Evolutionary conservation across 192 early-diverging fungal genomes (phyloP).

Genomic region (Podila epicladia): DNA sequence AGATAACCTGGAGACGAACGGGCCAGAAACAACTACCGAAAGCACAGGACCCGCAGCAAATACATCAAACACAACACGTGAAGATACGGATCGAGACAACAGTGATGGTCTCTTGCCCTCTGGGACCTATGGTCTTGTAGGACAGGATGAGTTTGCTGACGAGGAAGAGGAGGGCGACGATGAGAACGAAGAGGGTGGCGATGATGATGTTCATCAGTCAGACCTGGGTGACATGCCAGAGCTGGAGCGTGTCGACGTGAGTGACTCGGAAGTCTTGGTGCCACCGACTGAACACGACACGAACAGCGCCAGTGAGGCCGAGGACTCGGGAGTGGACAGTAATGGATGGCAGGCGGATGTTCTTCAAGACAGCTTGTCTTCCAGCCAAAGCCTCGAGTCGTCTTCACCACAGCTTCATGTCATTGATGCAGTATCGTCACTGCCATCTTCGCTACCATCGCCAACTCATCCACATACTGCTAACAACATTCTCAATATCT

Average conservation of each 20-base stretch:
- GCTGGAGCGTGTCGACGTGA: not conserved
- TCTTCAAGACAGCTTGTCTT: not conserved
- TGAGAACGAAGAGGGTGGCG: conserved; percentile 1
- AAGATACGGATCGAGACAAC: not conserved
- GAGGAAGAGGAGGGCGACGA: conserved; percentile 38
- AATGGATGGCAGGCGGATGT: conserved; percentile 19
- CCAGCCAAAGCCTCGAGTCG: not conserved
- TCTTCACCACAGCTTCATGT: not conserved
- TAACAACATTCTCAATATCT: not conserved
- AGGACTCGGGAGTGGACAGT: conserved; percentile 46
- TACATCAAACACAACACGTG: not conserved
- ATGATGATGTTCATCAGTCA: conserved; percentile 9
- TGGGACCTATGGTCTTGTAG: conserved; percentile 30
- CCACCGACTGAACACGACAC: not conserved
- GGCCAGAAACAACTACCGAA: no score
- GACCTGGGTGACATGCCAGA: not conserved
- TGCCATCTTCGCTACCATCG: not conserved
- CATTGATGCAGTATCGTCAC: not conserved
- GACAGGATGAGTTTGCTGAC: conserved; percentile 32
- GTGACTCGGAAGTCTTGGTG: not conserved
- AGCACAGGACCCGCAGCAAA: not conserved
- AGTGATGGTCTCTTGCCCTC: conserved; percentile 2
- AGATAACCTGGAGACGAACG: not conserved
- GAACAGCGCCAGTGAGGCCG: conserved; percentile 23
- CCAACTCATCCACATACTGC: not conserved